Base-by-base conservation (phyloP, 805 yeast genomes). In the Starmerella asiatica region DNA sequence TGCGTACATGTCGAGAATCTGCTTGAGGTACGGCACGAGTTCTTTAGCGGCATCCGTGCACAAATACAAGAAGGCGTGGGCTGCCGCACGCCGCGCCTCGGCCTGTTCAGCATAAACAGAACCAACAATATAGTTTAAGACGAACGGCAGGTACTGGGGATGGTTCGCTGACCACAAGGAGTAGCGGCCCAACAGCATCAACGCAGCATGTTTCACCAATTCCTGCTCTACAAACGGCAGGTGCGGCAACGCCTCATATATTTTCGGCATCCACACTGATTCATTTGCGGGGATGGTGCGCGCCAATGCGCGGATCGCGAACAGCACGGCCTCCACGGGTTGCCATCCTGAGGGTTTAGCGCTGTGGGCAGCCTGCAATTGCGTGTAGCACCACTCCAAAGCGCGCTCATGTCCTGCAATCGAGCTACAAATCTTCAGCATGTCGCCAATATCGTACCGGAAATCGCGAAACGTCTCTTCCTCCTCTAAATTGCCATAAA, bases 371-470 rank as follows among this genome's bases (percentile, higher is more conserved):
- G 30, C 34, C 31, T 6, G 27, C 12, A 41, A 36, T 24, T 21
- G 19, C 16, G n/a, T 20, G 35, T 36, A 20, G 38, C 48, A 43
- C 40, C 34, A 32, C 27, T 34, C 58, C 27, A 91, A 64, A 0
- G 94, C 84, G 30, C 60, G 64, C 8, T 71, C 61, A 3, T 93
- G 68, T 1, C 97, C 97, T 32, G 83, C 75, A 3, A 91, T 88
- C 1, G 82, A 81, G 51, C 96, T 82, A 63, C 97, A 85, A 56
- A 85, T 94, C 56, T 93, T 93, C 45, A 91, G 63, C n/a, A 88
- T 94, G 57, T 91, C 97, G 29, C 97, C 97, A 81, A 91, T 82
- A 41, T 84, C 94, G 60, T 91, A 91, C 54, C 99, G 70, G 61
- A 88, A 91, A 43, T 84, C 93, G 53, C 82, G 76, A 58, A 91